phyloP scores from a whole-genome alignment of 495 filamentous ascomycete genomes.

The Lasiosphaeria ovina region DNA sequence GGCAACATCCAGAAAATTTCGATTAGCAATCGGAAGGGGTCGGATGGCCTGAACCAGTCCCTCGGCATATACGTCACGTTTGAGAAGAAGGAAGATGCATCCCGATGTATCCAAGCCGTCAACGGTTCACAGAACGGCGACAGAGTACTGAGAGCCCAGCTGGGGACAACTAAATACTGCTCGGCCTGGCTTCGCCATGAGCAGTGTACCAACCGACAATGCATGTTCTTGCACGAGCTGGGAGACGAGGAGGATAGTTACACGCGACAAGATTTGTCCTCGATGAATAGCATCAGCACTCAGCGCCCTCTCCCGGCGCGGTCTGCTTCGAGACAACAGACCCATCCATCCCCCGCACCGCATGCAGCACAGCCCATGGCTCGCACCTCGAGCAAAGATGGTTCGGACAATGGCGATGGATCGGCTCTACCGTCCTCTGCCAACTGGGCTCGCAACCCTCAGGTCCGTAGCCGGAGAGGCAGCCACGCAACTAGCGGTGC shows the following conservation, averaged over 20 bases:
- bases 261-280: slow-evolving; percentile 89
- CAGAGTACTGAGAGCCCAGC: slow-evolving; percentile 81
- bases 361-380: slow-evolving; percentile 69
- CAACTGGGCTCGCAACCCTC: slow-evolving; percentile 84
- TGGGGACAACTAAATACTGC: slow-evolving; percentile 98
- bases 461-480: slow-evolving; percentile 65
- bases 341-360: slow-evolving; percentile 50
- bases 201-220: slow-evolving; percentile 87
- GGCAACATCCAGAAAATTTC: slow-evolving; percentile 98
- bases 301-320: slow-evolving; percentile 63
- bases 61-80: slow-evolving; percentile 98
- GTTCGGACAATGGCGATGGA: slow-evolving; percentile 66
- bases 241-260: slow-evolving; percentile 97
- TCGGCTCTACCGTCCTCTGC: slow-evolving; percentile 89
- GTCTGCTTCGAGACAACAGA: slow-evolving; percentile 51
- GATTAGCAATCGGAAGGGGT: slow-evolving; percentile 88
- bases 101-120: slow-evolving; percentile 83
- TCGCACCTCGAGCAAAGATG: slow-evolving; percentile 74
- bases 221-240: slow-evolving; percentile 96
- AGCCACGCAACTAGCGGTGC: slow-evolving; percentile 78
- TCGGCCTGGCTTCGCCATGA: slow-evolving; percentile 94
- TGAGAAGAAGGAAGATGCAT: slow-evolving; percentile 80
- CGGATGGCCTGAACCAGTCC: slow-evolving; percentile 66
- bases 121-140: slow-evolving; percentile 92
- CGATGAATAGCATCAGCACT: slow-evolving; percentile 84